A percentile compares a stretch with the other conserved stretches of the same genome.
Evolutionary conservation across 352 stramenopile species (phyloP).

Genomic region (Elongisporangium prolatum): DNA sequence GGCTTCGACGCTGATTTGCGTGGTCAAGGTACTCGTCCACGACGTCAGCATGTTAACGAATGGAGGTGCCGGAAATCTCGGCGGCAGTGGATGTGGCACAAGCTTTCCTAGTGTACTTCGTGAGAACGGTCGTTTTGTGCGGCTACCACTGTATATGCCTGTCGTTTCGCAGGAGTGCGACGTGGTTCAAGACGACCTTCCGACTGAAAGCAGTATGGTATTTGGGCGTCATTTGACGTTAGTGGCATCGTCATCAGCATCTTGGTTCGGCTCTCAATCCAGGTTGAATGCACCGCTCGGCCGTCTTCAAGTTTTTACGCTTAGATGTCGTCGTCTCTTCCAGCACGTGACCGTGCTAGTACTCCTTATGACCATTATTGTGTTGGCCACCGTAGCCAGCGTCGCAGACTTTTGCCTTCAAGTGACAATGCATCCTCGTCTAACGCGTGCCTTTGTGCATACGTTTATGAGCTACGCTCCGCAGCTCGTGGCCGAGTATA

Average conservation of each 20-base stretch:
- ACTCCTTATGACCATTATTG: constrained; percentile 43
- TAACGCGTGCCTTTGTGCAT: constrained; percentile 63
- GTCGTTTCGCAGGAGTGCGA: constrained; percentile 57
- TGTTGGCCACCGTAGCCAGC: constrained; percentile 50
- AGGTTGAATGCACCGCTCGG: constrained; percentile 7
- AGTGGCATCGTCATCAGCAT: constrained; percentile 21
- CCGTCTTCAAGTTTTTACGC: constrained; percentile 1
- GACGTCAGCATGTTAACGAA: constrained; percentile 10
- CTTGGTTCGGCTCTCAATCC: constrained; percentile 13
- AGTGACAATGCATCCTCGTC: constrained; percentile 57
- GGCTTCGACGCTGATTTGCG: constrained; percentile 52
- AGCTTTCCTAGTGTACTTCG: background rate
- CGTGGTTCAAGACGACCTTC: background rate
- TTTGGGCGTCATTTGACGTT: background rate
- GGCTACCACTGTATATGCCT: constrained; percentile 59
- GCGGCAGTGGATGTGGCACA: background rate
- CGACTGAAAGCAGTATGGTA: background rate
- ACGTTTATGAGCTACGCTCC: constrained; percentile 64
- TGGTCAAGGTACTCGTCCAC: constrained; percentile 65
- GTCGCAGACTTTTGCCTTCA: constrained; percentile 71
- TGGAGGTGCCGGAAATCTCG: background rate
- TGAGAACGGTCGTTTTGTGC: constrained; percentile 16
- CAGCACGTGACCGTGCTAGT: constrained; percentile 18
- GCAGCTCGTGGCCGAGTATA: constrained; percentile 59
- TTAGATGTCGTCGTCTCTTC: constrained; percentile 7